Evolutionary conservation across 2,329 filamentous ascomycete genomes (phyloP), one percentile per base, ranked within the genome.

Genomic region (Colletotrichum karsti): DNA sequence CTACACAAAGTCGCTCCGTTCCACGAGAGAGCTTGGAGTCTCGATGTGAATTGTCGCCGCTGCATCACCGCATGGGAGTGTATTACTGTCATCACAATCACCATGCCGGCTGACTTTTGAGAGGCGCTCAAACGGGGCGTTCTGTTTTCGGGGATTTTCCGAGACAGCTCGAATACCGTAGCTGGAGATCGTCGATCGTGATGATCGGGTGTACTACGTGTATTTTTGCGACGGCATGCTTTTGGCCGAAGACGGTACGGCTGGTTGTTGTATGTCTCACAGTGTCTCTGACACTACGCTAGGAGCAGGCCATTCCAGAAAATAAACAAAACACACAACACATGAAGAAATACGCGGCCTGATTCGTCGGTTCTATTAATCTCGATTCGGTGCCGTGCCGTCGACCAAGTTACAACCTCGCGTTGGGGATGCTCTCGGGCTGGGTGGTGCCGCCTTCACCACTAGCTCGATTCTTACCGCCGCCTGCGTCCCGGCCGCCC

Each of bases 391-490:
- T 85, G 82, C 83, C 83, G 85, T 5, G 81, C 82, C 33, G 79
- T 84, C 1, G 81, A n/a, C 81, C 48, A 85, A 72, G 69, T 84
- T 83, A 1, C 83, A 82, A n/a, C 13, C 82, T 75, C 41, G 82
- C 77, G 64, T 85, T 85, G 67, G 81, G 85, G 22, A 81, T 82
- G 58, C 77, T 78, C 69, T 84, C 78, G 8, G 83, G 83, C 73
- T 86, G 84, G 5, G 81, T 82, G 63, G 85, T 85, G 82, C 81
- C 18, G 84, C 84, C 72, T 85, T 85, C 64, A 85, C 82, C 28
- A 84, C 76, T 51, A 85, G 77, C 2, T 53, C 24, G 30, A 75
- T 76, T 1, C 73, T 74, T 62, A n/a, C 75, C 76, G 3, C 71
- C 67, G 53, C 74, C 73, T 33, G 44, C 22, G 10, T 10, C 20